Evolutionary conservation across 192 early-diverging fungal species (phyloP).

Genomic region (Rhizophagus sp.): DNA sequence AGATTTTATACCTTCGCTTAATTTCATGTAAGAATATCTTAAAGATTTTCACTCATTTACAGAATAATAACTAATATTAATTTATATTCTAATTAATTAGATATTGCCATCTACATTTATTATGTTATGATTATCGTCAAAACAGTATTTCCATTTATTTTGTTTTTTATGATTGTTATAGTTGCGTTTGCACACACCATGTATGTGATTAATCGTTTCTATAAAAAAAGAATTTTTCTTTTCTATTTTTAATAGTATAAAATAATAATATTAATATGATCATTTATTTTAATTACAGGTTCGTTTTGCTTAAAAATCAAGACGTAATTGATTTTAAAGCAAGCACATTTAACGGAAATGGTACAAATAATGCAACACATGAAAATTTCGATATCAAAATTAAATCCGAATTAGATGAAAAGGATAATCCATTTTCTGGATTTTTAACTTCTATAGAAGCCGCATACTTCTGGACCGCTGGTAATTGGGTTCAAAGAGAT

Average conservation of each 20-base stretch:
- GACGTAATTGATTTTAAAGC: not conserved
- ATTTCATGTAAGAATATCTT: not conserved
- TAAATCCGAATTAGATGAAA: not conserved
- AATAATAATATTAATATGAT: not conserved
- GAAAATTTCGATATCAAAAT: not conserved
- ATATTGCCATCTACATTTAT: not conserved
- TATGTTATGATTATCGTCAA: not conserved
- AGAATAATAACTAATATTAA: not conserved
- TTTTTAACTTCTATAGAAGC: not conserved
- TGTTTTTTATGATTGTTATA: not conserved
- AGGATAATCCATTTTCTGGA: not conserved
- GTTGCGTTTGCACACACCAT: not conserved
- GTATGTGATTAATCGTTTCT: not conserved
- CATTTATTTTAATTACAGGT: not conserved
- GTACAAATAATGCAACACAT: not conserved
- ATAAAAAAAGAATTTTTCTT: not conserved
- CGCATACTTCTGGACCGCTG: not conserved
- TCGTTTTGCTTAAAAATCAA: not conserved
- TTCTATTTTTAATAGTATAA: not conserved
- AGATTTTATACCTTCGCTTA: not conserved
- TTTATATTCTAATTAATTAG: not conserved
- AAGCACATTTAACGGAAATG: not conserved
- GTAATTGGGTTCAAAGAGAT: not conserved
- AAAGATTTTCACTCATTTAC: not conserved
- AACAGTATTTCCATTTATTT: not conserved